These are phyloP conservation scores for Colletotrichum scovillei DNA, from an alignment of 2,329 filamentous ascomycete genomes.

Conservation along the genomic window DNA sequence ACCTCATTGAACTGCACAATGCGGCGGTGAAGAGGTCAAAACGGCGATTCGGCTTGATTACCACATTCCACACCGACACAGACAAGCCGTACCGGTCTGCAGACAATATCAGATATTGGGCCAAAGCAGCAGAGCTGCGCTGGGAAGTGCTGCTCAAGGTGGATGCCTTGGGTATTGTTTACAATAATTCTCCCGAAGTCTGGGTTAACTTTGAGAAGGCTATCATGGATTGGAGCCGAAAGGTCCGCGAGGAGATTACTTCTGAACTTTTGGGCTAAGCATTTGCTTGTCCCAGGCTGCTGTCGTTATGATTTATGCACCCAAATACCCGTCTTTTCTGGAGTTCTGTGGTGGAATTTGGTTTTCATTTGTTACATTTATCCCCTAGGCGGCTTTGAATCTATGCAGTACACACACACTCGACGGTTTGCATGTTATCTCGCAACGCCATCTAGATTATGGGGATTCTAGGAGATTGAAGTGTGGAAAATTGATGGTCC, in stretches of 20 bases:
- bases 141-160: slow-evolving; percentile 89
- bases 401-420: slow-evolving; percentile 14
- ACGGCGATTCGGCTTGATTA: slow-evolving; percentile 89
- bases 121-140: slow-evolving; percentile 92
- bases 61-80: slow-evolving; percentile 90
- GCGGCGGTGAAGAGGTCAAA: slow-evolving; percentile 85
- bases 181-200: slow-evolving; percentile 73
- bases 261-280: slow-evolving; percentile 63
- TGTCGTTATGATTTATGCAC: slow-evolving; percentile 35
- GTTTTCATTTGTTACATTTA: slow-evolving; percentile 17
- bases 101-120: slow-evolving; percentile 95
- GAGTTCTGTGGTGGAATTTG: slow-evolving; percentile 19
- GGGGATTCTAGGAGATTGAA: not conserved
- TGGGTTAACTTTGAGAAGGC: slow-evolving; percentile 89
- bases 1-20: slow-evolving; percentile 90
- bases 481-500: slow-evolving; percentile 6
- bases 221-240: slow-evolving; percentile 84
- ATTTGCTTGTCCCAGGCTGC: slow-evolving; percentile 12
- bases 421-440: slow-evolving; percentile 9
- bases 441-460: slow-evolving; percentile 7
- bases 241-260: slow-evolving; percentile 85
- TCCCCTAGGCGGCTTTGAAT: slow-evolving; percentile 9
- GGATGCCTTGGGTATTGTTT: slow-evolving; percentile 88
- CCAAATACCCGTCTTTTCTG: slow-evolving; percentile 35
- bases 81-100: slow-evolving; percentile 93